Evolutionary conservation across 2,329 filamentous ascomycete genomes (phyloP).

Genomic region (Torrubiella hemipterigena): DNA sequence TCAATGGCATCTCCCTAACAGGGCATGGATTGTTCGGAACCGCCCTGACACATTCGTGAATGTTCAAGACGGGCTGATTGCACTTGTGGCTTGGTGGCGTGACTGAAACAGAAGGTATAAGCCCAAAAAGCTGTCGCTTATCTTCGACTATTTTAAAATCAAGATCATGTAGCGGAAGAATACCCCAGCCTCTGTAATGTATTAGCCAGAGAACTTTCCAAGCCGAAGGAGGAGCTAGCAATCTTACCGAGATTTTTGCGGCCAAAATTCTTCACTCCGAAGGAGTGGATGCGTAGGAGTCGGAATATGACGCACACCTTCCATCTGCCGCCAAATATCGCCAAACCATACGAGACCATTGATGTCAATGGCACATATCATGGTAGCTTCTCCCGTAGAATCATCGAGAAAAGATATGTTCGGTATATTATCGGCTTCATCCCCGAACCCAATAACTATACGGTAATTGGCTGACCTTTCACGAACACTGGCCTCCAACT

Average conservation of each 20-base stretch:
- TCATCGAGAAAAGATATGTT: constrained; percentile 39
- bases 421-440: constrained; percentile 34
- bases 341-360: constrained; percentile 34
- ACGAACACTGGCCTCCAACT: no score
- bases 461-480: no score
- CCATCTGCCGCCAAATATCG: constrained; percentile 34
- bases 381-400: constrained; percentile 32
- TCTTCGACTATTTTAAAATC: constrained; percentile 26
- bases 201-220: neutral
- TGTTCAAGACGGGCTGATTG: constrained; percentile 13
- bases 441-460: constrained; percentile 32
- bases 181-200: constrained; percentile 31
- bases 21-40: constrained; percentile 20
- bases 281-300: constrained; percentile 8
- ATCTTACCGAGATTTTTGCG: constrained; percentile 15
- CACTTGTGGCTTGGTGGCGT: constrained; percentile 4
- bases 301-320: constrained; percentile 15
- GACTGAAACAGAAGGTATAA: constrained; percentile 10
- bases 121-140: constrained; percentile 20
- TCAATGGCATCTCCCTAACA: no score
- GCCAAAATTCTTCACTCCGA: constrained; percentile 18
- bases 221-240: neutral
- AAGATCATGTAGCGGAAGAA: constrained; percentile 30
- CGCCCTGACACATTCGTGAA: constrained; percentile 12
- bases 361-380: constrained; percentile 39